A percentile compares a stretch with the other conserved stretches of the same genome.
Conservation (phyloP, 2,329 filamentous ascomycete genomes). For the Fusarium miscanthi region DNA sequence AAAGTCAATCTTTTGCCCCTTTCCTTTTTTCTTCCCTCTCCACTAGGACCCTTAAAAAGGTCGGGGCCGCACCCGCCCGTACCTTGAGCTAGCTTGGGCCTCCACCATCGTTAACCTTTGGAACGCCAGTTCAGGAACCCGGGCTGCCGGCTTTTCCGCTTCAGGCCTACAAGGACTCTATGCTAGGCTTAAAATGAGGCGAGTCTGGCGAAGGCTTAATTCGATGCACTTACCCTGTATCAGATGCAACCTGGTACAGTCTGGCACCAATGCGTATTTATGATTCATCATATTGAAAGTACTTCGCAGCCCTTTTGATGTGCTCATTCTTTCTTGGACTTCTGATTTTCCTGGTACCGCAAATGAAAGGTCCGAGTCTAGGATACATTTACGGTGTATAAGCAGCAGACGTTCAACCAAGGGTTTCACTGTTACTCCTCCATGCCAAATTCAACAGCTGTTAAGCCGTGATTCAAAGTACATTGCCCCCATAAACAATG, state of each 20-base stretch:
- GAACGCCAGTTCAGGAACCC: constrained; percentile 25
- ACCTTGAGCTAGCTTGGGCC: constrained; percentile 28
- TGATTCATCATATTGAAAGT: background rate
- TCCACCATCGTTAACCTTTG: constrained; percentile 10
- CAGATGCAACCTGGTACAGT: background rate
- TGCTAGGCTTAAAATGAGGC: constrained; percentile 1
- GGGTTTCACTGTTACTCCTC: too few relatives aligned
- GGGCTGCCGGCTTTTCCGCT: constrained; percentile 11
- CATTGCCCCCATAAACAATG: too few relatives aligned
- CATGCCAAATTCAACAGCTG: accelerated
- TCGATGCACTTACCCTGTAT: background rate
- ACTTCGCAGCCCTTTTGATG: background rate
- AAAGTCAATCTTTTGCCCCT: constrained; percentile 1
- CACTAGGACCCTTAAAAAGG: constrained; percentile 19
- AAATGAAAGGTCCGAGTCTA: background rate
- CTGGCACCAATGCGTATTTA: background rate
- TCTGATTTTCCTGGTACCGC: background rate
- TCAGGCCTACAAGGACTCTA: background rate
- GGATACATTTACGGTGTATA: too few relatives aligned
- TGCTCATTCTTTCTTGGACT: background rate
- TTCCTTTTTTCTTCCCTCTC: background rate
- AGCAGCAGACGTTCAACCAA: background rate
- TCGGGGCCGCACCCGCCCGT: constrained; percentile 15
- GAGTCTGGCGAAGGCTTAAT: background rate
- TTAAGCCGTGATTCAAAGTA: background rate